Base-by-base conservation (phyloP, 2,329 filamentous ascomycete species). In the Cordyceps farinosa region DNA sequence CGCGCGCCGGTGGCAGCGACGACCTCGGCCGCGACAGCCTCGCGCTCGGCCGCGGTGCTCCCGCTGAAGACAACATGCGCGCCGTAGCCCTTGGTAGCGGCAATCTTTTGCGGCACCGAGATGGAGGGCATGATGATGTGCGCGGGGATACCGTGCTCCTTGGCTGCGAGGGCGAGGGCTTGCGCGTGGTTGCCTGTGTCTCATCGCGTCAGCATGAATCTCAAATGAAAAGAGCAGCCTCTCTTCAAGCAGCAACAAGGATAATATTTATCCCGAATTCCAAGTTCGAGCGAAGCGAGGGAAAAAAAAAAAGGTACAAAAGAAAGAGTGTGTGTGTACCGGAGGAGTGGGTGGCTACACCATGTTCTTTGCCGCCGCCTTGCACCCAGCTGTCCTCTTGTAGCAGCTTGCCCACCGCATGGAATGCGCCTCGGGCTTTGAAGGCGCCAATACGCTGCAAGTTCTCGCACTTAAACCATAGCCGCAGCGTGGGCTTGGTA, bases 401-500 rank as follows among this genome's bases (percentile, higher is more conserved):
- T 72, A 89, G 86, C 71, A 97, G 76, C 63, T 90, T 78, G 70
- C 87, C 83, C 44, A 97, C 73, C 0, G 93, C 92, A 75, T 97
- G 91, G 69, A 97, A 97, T 0, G 93, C 94, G 5, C 94, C 95
- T 7, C 94, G 82, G 17, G 87, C 90, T 78, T 98, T 98, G 81
- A 98, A 98, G 1, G 94, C 94, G 58, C 94, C 95, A 61, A 96
- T 87, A 62, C 87, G 87, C 79, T 98, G 95, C 64, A 91, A 80
- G 75, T 97, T 97, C 80, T 98, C 94, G 76, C 92, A 96, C 79
- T 98, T 98, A 84, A 98, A 96, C 80, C 91, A 95, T 59, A 98
- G 81, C 13, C 86, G 82, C 45, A 97, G 78, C 56, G 78, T 84
- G 0, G 92, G 92, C 4, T 74, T 78, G 1, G 89, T 85, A 0